A percentile compares a stretch with the other conserved stretches of the same genome.
These are phyloP conservation scores for Tephrocybe sp. DNA, from an alignment of 768 basidiomycete genomes.

Conservation along the genomic window DNA sequence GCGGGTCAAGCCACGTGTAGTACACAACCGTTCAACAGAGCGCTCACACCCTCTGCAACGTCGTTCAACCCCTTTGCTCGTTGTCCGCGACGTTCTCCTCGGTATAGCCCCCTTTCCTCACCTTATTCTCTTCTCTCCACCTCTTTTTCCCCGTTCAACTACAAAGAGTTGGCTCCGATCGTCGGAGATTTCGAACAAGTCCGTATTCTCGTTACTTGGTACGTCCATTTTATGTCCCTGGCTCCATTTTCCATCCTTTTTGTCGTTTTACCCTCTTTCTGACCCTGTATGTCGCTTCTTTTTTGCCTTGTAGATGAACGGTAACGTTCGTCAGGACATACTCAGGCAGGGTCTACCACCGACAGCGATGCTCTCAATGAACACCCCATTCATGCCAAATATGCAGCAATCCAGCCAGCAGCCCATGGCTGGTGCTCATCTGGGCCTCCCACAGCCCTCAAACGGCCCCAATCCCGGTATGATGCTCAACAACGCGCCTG, in stretches of 20 bases:
- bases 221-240: constrained; percentile 15
- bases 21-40: constrained; percentile 29
- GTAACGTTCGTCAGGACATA: constrained; percentile 46
- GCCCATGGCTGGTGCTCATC: constrained; percentile 22
- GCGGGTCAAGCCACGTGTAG: constrained; percentile 38
- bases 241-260: constrained; percentile 5
- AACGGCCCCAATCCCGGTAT: constrained; percentile 33
- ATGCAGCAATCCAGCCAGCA: constrained; percentile 39
- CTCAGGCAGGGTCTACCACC: constrained; percentile 44
- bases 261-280: constrained; percentile 19
- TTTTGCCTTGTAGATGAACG: constrained; percentile 42
- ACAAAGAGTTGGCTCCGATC: constrained; percentile 15
- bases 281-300: constrained; percentile 4
- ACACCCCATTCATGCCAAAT: constrained; percentile 35
- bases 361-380: constrained; percentile 34
- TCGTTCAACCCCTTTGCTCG: constrained; percentile 18
- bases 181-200: constrained; percentile 21
- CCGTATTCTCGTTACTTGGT: constrained; percentile 18
- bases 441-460: constrained; percentile 32
- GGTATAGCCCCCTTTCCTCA: constrained; percentile 6
- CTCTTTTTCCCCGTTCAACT: constrained; percentile 11
- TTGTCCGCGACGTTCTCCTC: constrained; percentile 21
- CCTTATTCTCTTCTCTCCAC: constrained; percentile 14
- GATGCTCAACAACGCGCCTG: constrained; percentile 36
- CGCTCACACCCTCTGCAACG: constrained; percentile 22